A percentile compares a stretch with the other conserved stretches of the same genome.
Evolutionary conservation across 805 yeast genomes (phyloP).

Genomic region (Kuraishia borneana): DNA sequence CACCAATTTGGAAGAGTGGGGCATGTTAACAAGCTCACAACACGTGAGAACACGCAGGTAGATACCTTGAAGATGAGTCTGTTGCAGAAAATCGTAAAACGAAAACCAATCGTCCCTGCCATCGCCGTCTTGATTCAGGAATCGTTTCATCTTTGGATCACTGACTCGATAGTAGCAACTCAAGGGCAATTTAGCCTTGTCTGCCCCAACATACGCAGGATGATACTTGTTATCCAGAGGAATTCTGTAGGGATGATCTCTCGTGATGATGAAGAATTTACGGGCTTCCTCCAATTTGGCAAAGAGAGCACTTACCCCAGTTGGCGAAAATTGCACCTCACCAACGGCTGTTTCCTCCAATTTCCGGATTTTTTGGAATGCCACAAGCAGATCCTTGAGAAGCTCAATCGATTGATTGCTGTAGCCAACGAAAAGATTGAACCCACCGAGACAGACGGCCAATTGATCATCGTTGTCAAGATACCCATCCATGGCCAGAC

Average conservation of each 20-base stretch:
- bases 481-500: constrained; percentile 14
- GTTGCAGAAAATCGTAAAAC: constrained; percentile 16
- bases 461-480: neutral
- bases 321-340: constrained; percentile 5
- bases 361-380: constrained; percentile 5
- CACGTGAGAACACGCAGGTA: constrained; percentile 22
- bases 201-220: constrained; percentile 16
- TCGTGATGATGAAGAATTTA: constrained; percentile 11
- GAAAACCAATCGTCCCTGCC: constrained; percentile 15
- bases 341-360: neutral
- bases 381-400: constrained; percentile 11
- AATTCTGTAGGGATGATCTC: constrained; percentile 12
- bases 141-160: constrained; percentile 6
- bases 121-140: constrained; percentile 3
- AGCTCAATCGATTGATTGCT: constrained; percentile 14
- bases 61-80: constrained; percentile 21
- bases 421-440: constrained; percentile 16
- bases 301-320: constrained; percentile 6
- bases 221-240: constrained; percentile 13
- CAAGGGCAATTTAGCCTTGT: constrained; percentile 9
- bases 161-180: constrained; percentile 12
- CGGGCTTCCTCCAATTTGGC: constrained; percentile 10
- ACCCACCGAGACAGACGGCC: constrained; percentile 3
- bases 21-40: constrained; percentile 11
- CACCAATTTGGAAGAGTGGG: constrained; percentile 7